Percentiles rank a stretch among this genome's conserved stretches.
Evolutionary conservation across 257 asterid genomes (phyloP).

Genomic region (Solanum chmielewskii): DNA sequence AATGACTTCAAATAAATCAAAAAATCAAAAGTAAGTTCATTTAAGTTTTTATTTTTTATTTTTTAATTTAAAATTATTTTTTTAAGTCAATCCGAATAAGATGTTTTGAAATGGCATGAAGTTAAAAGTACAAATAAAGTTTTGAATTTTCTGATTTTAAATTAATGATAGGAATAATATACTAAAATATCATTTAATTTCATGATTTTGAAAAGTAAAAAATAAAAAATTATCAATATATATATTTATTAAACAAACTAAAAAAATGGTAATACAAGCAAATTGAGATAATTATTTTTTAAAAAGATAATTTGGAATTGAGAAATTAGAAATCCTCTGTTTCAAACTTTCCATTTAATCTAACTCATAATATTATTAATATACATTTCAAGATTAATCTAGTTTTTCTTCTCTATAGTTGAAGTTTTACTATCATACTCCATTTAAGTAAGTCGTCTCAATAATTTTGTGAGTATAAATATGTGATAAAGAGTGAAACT

Average conservation of each 20-base stretch:
- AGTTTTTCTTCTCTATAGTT: neutral
- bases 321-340: too few relatives aligned
- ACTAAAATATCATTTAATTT: neutral
- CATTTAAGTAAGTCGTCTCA: neutral
- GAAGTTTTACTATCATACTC: neutral
- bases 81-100: too few relatives aligned
- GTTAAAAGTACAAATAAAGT: too few relatives aligned
- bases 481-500: neutral
- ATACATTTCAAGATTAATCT: neutral
- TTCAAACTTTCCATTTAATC: neutral
- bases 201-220: neutral
- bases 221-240: neutral
- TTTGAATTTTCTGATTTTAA: too few relatives aligned
- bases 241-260: too few relatives aligned
- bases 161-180: neutral
- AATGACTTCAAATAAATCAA: too few relatives aligned
- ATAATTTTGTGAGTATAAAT: neutral
- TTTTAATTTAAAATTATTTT: too few relatives aligned
- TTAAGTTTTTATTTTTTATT: too few relatives aligned
- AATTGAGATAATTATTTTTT: neutral
- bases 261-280: too few relatives aligned
- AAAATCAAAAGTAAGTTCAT: too few relatives aligned
- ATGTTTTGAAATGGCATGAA: too few relatives aligned
- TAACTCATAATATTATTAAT: neutral
- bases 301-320: too few relatives aligned